phyloP scores from a whole-genome alignment of 768 basidiomycete genomes.

The Naganishia friedmannii region DNA sequence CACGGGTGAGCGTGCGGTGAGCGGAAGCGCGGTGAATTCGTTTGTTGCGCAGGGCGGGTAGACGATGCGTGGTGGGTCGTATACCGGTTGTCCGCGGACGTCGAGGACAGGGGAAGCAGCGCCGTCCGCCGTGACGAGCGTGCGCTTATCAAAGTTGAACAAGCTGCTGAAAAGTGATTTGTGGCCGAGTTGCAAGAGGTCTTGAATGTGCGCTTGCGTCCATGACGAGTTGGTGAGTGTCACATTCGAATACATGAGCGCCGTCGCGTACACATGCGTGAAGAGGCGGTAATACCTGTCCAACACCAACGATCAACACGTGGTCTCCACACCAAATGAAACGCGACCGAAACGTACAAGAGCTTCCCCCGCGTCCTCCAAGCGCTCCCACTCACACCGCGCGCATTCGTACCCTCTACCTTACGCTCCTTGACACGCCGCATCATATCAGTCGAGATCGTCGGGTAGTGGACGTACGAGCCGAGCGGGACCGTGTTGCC shows the following conservation, averaged over 20 bases:
- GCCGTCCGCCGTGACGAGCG: neutral
- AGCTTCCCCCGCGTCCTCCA: constrained; percentile 65
- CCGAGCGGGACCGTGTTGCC: constrained; percentile 64
- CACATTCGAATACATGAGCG: constrained; percentile 63
- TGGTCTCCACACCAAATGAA: neutral
- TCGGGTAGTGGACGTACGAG: constrained; percentile 94
- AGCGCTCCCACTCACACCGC: constrained; percentile 57
- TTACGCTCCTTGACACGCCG: constrained; percentile 56
- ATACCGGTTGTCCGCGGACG: neutral
- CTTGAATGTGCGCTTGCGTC: constrained; percentile 80
- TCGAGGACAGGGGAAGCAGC: neutral
- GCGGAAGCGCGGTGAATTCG: constrained; percentile 63
- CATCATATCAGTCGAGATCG: constrained; percentile 92
- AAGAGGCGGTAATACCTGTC: constrained; percentile 65
- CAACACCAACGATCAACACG: neutral
- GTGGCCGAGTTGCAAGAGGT: constrained; percentile 58
- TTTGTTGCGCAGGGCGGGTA: constrained; percentile 90
- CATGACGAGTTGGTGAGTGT: constrained; percentile 94
- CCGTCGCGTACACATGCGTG: constrained; percentile 75
- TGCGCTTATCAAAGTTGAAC: constrained; percentile 33
- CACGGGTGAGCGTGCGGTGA: constrained; percentile 53
- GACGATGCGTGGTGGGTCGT: constrained; percentile 56
- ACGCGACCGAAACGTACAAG: no score
- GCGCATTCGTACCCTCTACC: constrained; percentile 40
- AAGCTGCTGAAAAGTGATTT: constrained; percentile 33